Base-by-base conservation (phyloP, 2,329 filamentous ascomycete genomes). In the Lasiodiplodia sp. region DNA sequence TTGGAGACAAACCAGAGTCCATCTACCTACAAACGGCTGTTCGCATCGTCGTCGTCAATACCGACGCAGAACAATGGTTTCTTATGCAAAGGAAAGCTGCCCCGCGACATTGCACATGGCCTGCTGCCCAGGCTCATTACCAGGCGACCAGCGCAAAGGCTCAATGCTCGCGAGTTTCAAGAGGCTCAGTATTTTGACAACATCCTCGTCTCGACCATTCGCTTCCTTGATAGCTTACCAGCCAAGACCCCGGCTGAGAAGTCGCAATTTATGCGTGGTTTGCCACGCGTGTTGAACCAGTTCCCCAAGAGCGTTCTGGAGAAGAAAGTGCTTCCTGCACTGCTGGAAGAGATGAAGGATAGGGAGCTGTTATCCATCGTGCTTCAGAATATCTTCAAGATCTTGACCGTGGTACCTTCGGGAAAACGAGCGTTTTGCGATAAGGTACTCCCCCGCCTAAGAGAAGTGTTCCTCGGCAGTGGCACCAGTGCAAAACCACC, bases 181-280 rank as follows among this genome's bases (percentile, higher is more conserved):
- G 89, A 97, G 79, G 96, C 94, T 75, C 90, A 93, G 72, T 99
- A 96, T 78, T 99, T 99, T 77, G 94, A 99, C 80, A 99, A 98
- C 75, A 92, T 98, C 56, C 85, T 99, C 4, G 93, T 99, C 25
- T 97, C 94, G 0, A 97, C 96, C 0, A 97, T 99, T 71, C 92
- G 96, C 14, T 99, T 99, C 76, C 84, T 99, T 31, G 96, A 99
- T 74, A 88, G 90, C 0, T 88, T 99, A 69, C 95, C 96, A 0
- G 92, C 93, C 40, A 99, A 99, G 82, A 97, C 94, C 1, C 87
- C 92, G 0, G 92, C 89, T 71, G 96, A 99, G 76, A 99, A 99
- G 78, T 87, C 91, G 7, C 91, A 94, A 69, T 99, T 99, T 78
- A 88, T 99, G 87, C 89, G 93, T 67, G 96, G 96, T 0, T 83